phyloP scores from a whole-genome alignment of 257 asterid genomes.

The Fraxinus quadrangulata region DNA sequence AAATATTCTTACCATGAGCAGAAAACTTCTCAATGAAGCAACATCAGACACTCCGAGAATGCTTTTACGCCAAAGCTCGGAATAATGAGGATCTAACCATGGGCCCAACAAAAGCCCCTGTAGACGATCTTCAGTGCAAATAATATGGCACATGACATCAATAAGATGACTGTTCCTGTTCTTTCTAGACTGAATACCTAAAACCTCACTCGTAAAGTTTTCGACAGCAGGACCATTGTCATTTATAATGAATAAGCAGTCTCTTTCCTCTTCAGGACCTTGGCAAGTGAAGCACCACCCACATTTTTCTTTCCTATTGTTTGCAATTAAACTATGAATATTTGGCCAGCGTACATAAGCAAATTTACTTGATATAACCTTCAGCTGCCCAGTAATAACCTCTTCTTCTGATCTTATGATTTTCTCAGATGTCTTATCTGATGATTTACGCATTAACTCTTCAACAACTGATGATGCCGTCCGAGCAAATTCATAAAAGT shows the following conservation, averaged over 20 bases:
- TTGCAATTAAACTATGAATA: constrained; percentile 35
- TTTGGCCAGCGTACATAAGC: constrained; percentile 71
- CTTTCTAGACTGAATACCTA: constrained; percentile 47
- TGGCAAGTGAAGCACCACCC: constrained; percentile 93
- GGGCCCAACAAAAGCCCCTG: constrained; percentile 92
- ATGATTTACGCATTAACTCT: constrained; percentile 53
- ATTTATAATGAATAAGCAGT: constrained; percentile 68
- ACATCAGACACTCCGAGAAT: constrained; percentile 48
- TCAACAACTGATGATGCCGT: constrained; percentile 59
- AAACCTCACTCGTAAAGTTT: constrained; percentile 52
- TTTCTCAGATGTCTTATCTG: constrained; percentile 47
- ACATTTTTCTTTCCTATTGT: constrained; percentile 70
- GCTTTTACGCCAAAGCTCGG: constrained; percentile 67
- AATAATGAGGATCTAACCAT: constrained; percentile 77
- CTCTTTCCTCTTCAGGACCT: constrained; percentile 62
- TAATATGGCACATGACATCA: constrained; percentile 70
- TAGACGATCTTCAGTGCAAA: constrained; percentile 74
- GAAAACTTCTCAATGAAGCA: constrained; percentile 45
- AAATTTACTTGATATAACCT: constrained; percentile 60
- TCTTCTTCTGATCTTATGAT: constrained; percentile 60
- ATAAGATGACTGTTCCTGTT: constrained; percentile 63
- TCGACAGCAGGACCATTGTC: constrained; percentile 51
- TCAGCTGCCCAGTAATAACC: constrained; percentile 63
- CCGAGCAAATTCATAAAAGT: constrained; percentile 72
- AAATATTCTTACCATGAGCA: constrained; percentile 62